phyloP scores from a whole-genome alignment of 345 rosid genomes.

The Dipteronia sinensis region DNA sequence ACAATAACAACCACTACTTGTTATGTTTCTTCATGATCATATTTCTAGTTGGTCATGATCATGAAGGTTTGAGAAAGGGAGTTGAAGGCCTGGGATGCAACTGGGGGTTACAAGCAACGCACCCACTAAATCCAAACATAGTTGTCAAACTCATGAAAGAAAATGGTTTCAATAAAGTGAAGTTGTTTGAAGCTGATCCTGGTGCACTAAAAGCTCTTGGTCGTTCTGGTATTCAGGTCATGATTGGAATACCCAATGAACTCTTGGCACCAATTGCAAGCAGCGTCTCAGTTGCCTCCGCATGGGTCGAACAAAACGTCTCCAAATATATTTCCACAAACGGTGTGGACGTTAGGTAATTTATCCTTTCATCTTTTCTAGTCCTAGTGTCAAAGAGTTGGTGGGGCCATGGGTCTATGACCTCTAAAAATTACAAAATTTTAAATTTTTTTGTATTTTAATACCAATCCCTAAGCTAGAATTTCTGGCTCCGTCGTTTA shows the following conservation, averaged over 20 bases:
- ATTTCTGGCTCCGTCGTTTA: not conserved
- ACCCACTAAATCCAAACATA: slow-evolving; percentile 63
- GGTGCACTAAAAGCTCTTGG: slow-evolving; percentile 78
- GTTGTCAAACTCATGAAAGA: slow-evolving; percentile 70
- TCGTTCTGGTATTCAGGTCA: slow-evolving; percentile 81
- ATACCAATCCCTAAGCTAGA: too few species aligned
- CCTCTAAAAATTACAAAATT: too few species aligned
- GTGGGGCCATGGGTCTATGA: too few species aligned
- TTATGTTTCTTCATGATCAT: slow-evolving; percentile 31
- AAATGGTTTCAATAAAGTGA: slow-evolving; percentile 84
- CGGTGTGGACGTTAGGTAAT: slow-evolving; percentile 71
- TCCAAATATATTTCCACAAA: slow-evolving; percentile 59
- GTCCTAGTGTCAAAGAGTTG: too few species aligned
- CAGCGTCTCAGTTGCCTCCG: slow-evolving; percentile 53
- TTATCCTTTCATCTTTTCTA: too few species aligned
- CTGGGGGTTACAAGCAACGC: slow-evolving; percentile 77
- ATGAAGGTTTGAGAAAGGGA: slow-evolving; percentile 21
- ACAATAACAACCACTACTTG: not conserved
- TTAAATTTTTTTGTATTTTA: too few species aligned
- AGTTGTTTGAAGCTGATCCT: slow-evolving; percentile 89
- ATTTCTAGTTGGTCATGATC: slow-evolving; percentile 2
- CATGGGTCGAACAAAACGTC: slow-evolving; percentile 77
- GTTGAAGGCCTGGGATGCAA: slow-evolving; percentile 68
- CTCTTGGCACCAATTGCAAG: slow-evolving; percentile 61
- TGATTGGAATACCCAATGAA: slow-evolving; percentile 94